These are phyloP conservation scores for Boletellus deceptivus DNA, from an alignment of 1,284 basidiomycete genomes.

Conservation along the genomic window DNA sequence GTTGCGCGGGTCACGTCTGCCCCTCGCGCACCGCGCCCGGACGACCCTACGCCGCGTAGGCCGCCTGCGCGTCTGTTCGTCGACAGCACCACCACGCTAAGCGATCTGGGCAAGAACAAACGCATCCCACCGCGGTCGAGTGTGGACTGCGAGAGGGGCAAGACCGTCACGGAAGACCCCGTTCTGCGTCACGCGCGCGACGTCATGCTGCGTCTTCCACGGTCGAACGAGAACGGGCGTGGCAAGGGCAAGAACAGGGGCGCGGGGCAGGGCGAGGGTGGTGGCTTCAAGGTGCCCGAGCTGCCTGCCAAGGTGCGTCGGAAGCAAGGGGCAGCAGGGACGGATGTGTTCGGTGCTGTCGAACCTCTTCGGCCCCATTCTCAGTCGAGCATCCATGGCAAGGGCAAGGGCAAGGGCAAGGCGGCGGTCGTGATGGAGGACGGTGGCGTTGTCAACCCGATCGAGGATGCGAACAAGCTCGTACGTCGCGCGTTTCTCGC, in stretches of 20 bases:
- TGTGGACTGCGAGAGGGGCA: slow-evolving; percentile 9
- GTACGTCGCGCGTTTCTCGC: slow-evolving; percentile 25
- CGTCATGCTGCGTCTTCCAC: slow-evolving; percentile 38
- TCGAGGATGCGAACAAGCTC: slow-evolving; percentile 44
- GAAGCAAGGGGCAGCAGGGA: slow-evolving; percentile 32
- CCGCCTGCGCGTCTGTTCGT: slow-evolving; percentile 43
- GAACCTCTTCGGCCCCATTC: slow-evolving; percentile 18
- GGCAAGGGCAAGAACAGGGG: slow-evolving; percentile 6
- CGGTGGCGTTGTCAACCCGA: slow-evolving; percentile 15
- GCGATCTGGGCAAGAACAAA: slow-evolving; percentile 21
- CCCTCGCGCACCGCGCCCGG: slow-evolving; percentile 56
- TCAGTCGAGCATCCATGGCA: slow-evolving; percentile 7
- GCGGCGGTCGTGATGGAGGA: neutral
- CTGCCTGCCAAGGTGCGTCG: slow-evolving; percentile 35
- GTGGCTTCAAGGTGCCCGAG: slow-evolving; percentile 50
- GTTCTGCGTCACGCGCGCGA: slow-evolving; percentile 33
- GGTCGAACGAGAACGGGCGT: slow-evolving; percentile 18
- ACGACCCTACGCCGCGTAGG: slow-evolving; percentile 72
- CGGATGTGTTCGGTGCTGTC: slow-evolving; percentile 51
- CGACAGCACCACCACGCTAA: slow-evolving; percentile 16
- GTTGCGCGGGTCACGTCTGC: slow-evolving; percentile 58
- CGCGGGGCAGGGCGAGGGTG: slow-evolving; percentile 10
- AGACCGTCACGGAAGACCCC: slow-evolving; percentile 24
- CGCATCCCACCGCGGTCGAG: slow-evolving; percentile 11
- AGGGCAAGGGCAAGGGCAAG: slow-evolving; percentile 33